Evolutionary conservation across 202 grass and related monocot genomes (phyloP).

Genomic region (Panicum virgatum): DNA sequence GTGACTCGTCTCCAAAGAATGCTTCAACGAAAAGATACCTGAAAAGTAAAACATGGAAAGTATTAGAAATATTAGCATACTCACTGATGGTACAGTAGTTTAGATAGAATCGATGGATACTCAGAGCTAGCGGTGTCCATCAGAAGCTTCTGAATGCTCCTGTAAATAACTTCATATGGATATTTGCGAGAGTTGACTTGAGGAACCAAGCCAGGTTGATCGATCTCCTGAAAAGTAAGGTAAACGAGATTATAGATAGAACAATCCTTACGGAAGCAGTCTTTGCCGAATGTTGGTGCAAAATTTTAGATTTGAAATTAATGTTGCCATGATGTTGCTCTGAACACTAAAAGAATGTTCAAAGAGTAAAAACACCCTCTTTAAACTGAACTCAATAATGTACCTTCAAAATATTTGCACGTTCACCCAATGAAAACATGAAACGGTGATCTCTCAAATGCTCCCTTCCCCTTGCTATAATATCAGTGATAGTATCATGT

Average conservation of each 20-base stretch:
- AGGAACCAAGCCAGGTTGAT: constrained; percentile 78
- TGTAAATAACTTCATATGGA: constrained; percentile 87
- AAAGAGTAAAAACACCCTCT: neutral
- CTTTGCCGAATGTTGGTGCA: constrained; percentile 6
- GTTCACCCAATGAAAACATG: constrained; percentile 88
- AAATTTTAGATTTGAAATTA: neutral
- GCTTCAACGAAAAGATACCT: constrained; percentile 72
- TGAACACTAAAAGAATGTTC: neutral
- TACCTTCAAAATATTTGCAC: constrained; percentile 91
- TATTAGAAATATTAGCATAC: constrained; percentile 30
- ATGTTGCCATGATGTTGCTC: constrained; percentile 20
- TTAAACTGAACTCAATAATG: neutral
- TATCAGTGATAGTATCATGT: constrained; percentile 58
- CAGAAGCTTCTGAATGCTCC: constrained; percentile 86
- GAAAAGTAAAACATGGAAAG: constrained; percentile 24
- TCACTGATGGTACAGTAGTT: neutral
- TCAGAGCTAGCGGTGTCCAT: constrained; percentile 95
- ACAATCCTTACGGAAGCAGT: neutral
- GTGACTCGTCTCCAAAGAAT: constrained; percentile 61
- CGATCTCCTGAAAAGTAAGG: constrained; percentile 61
- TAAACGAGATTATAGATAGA: neutral
- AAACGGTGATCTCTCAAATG: constrained; percentile 57
- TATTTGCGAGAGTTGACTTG: constrained; percentile 73
- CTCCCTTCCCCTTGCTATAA: constrained; percentile 68
- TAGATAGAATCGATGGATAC: constrained; percentile 42